Base-by-base conservation (phyloP, 495 filamentous ascomycete genomes). In the Hyaloscypha hepaticicola region DNA sequence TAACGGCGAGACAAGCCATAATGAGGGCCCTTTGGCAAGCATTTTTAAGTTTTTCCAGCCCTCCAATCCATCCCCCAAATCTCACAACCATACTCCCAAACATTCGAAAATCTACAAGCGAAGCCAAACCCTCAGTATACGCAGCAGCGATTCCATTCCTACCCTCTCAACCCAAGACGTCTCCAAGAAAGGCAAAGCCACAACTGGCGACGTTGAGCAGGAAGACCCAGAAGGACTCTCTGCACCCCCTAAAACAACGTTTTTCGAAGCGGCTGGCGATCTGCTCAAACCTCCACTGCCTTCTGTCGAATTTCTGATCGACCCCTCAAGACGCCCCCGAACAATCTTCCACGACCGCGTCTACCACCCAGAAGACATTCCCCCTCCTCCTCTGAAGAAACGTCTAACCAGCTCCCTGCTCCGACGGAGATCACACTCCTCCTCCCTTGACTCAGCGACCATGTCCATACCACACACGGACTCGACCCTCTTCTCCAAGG, bases 311-410 rank as follows among this genome's bases (percentile, higher is more conserved):
- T 99, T 91, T 72, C 80, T 99, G 34, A 81, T 90, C 61, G 87
- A 97, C 61, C 93, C 94, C 16, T 81, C 87, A 33, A 86, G 85
- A 55, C 90, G 95, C n/a, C 85, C 91, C 6, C 85, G 90, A 41
- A 96, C 96, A 14, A 98, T 99, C 64, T 97, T 97, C 77, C 95
- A 99, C 77, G 95, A 98, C 74, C 89, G 95, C 16, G 83, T 98
- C 27, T 99, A 99, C 75, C 90, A 93, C 72, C 91, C 94, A 0
- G 85, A 89, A 45, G 95, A 99, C 74, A 96, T 98, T 52, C 95
- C 95, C 1, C 87, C 84, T n/a, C 90, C 92, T 7, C 82, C 88
- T 4, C 76, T 89, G 0, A 84, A 85, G 64, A 88, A 88, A 53
- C 68, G 71, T 1, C 25, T 62, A 22, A 62, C 67, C 3, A 56